Conservation (phyloP, 2,329 filamentous ascomycete species). For the Colletotrichum tabaci region DNA sequence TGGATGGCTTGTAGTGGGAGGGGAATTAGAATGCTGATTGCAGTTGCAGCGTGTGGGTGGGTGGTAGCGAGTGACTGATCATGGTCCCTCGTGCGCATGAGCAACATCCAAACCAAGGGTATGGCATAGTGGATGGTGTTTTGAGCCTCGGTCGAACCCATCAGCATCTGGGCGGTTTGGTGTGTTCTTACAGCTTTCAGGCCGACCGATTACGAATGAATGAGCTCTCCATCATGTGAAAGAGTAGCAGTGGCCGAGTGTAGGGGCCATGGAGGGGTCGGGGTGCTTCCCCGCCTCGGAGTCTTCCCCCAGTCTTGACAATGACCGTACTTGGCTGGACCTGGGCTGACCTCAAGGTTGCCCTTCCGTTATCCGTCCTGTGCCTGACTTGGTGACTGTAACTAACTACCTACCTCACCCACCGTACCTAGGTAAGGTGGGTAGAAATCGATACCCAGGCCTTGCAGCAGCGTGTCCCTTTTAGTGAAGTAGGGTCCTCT, state of each 20-base stretch:
- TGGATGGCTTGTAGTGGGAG: background rate
- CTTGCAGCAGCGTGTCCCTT: background rate
- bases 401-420: background rate
- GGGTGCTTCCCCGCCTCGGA: constrained; percentile 10
- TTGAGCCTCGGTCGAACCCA: constrained; percentile 1
- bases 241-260: background rate
- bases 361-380: background rate
- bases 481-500: background rate
- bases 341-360: background rate
- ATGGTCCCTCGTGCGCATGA: background rate
- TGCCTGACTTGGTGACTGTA: background rate
- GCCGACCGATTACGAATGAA: background rate
- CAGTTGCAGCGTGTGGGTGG: background rate
- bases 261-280: background rate
- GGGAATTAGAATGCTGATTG: background rate
- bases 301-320: background rate
- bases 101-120: background rate
- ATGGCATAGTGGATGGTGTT: background rate
- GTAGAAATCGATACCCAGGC: background rate
- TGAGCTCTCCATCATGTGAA: constrained; percentile 11
- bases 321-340: background rate
- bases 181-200: background rate
- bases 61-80: background rate
- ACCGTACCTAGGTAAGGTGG: background rate
- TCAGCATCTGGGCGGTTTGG: background rate